phyloP scores from a whole-genome alignment of 495 filamentous ascomycete species.

The Xylaria scruposa region DNA sequence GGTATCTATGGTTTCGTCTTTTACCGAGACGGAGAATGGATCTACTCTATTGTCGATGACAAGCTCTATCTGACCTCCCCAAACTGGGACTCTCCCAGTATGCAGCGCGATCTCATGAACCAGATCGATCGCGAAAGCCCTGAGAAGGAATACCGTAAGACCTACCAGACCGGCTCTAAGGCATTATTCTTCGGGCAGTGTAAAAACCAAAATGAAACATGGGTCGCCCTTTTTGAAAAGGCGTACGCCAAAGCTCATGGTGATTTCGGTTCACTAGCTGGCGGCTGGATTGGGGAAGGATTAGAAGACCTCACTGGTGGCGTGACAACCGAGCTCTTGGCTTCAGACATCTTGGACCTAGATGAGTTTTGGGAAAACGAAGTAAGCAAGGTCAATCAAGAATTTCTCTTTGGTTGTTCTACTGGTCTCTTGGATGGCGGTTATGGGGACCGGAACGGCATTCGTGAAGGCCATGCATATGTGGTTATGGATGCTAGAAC shows the following conservation, averaged over 20 bases:
- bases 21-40: constrained; percentile 93
- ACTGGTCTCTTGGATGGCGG: constrained; percentile 71
- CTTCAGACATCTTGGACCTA: constrained; percentile 87
- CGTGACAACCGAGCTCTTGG: constrained; percentile 83
- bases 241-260: constrained; percentile 96
- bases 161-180: constrained; percentile 79
- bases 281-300: constrained; percentile 87
- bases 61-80: constrained; percentile 81
- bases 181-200: constrained; percentile 90
- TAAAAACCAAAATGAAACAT: constrained; percentile 88
- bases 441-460: constrained; percentile 73
- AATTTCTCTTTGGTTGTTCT: constrained; percentile 88
- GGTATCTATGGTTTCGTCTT: constrained; percentile 98
- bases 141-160: constrained; percentile 80
- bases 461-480: constrained; percentile 84
- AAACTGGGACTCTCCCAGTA: constrained; percentile 72
- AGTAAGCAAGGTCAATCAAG: constrained; percentile 82
- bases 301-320: constrained; percentile 94
- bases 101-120: constrained; percentile 59
- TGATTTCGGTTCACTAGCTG: constrained; percentile 78
- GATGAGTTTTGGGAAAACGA: constrained; percentile 91
- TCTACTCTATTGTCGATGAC: constrained; percentile 86
- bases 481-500: constrained; percentile 81
- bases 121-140: constrained; percentile 67
- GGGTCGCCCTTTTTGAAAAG: constrained; percentile 92